Percentiles rank a stretch among this genome's conserved stretches.
phyloP scores from a whole-genome alignment of 2,329 filamentous ascomycete genomes.

The Meredithiella fracta region DNA sequence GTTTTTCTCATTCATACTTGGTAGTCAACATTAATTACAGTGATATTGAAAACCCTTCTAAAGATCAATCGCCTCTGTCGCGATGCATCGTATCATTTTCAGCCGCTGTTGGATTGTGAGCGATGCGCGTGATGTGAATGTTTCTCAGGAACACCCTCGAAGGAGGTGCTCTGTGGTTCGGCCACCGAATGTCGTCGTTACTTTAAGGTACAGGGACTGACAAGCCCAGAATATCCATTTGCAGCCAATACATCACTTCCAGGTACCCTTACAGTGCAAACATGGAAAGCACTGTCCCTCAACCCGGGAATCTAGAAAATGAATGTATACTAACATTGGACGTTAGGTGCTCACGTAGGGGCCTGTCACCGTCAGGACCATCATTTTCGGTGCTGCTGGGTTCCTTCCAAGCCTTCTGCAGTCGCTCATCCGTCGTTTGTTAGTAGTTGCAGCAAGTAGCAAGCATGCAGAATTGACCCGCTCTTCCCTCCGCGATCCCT shows the following conservation, averaged over 20 bases:
- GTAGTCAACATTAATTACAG: no score
- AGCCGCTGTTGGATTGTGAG: no score
- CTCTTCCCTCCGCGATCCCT: slow-evolving; percentile 10
- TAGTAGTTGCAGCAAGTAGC: background rate
- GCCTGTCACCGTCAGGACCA: background rate
- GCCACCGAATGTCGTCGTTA: slow-evolving; percentile 14
- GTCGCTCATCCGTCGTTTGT: background rate
- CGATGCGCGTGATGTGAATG: background rate
- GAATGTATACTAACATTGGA: background rate
- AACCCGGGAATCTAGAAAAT: background rate
- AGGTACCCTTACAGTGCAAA: slow-evolving; percentile 1
- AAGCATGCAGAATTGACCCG: slow-evolving; percentile 7
- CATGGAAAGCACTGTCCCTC: background rate
- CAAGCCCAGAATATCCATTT: slow-evolving; percentile 2
- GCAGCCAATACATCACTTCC: background rate
- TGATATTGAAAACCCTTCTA: no score
- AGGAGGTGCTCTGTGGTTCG: background rate
- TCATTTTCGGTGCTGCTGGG: background rate
- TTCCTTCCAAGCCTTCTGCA: background rate
- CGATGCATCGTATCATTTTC: no score
- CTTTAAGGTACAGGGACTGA: slow-evolving; percentile 11
- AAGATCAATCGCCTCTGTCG: no score
- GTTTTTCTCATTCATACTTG: no score
- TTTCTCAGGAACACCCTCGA: background rate
- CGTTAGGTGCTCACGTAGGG: background rate